Evolutionary conservation across 495 filamentous ascomycete genomes (phyloP).

Genomic region (Aspergillus carlsbadensis): DNA sequence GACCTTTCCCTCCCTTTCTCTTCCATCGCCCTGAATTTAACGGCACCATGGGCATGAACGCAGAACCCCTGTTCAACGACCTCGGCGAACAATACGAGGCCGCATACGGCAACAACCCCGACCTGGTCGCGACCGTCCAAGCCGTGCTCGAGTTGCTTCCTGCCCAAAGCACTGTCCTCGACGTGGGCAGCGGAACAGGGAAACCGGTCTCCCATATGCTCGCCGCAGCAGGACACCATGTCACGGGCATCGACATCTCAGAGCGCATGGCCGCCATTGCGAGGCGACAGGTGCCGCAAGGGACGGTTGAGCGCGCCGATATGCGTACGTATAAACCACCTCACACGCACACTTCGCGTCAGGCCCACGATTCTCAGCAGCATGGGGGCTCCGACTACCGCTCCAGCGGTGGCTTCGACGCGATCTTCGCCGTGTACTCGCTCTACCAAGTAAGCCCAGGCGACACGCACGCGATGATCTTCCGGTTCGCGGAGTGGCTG

Average conservation of each 20-base stretch:
- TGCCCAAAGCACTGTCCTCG: background rate
- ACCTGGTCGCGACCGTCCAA: background rate
- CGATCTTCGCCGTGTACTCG: too few species aligned
- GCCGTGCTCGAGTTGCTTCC: background rate
- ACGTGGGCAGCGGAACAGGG: background rate
- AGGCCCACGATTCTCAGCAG: too few species aligned
- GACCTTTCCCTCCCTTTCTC: too few species aligned
- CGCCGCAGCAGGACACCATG: slow-evolving; percentile 24
- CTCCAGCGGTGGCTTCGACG: too few species aligned
- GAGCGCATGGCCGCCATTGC: background rate
- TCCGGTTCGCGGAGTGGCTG: too few species aligned
- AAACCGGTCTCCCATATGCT: slow-evolving; percentile 34
- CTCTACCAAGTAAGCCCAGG: too few species aligned
- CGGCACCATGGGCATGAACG: too few species aligned
- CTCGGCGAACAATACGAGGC: background rate
- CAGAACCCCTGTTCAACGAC: too few species aligned
- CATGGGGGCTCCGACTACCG: too few species aligned
- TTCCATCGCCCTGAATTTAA: too few species aligned
- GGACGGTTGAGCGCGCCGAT: background rate
- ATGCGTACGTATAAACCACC: background rate
- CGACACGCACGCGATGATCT: too few species aligned
- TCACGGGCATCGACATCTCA: background rate
- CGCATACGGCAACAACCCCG: background rate
- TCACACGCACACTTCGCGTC: too few species aligned
- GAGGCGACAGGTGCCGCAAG: background rate